These are phyloP conservation scores for Zhuliangozyma parablackwelliae DNA, from an alignment of 1,139 yeast genomes.

Conservation along the genomic window DNA sequence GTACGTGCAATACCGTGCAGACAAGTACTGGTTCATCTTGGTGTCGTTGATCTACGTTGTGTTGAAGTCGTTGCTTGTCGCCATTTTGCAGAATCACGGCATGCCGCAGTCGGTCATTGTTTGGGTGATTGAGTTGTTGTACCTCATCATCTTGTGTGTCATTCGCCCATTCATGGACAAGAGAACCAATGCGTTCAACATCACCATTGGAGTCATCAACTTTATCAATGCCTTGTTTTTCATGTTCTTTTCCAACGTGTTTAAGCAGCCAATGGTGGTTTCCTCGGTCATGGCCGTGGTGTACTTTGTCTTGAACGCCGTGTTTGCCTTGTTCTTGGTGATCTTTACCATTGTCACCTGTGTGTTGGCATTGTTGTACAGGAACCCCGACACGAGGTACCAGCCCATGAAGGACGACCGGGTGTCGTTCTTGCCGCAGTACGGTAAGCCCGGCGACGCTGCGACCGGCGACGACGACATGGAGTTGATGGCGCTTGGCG, in stretches of 20 bases:
- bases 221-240: slow-evolving; percentile 81
- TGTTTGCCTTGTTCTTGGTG: slow-evolving; percentile 75
- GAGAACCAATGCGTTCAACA: slow-evolving; percentile 87
- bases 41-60: slow-evolving; percentile 63
- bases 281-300: slow-evolving; percentile 90
- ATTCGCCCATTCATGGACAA: slow-evolving; percentile 91
- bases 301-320: slow-evolving; percentile 86
- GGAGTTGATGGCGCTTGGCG: slow-evolving; percentile 85
- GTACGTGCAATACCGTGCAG: slow-evolving; percentile 88
- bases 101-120: slow-evolving; percentile 75
- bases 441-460: slow-evolving; percentile 47
- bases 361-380: slow-evolving; percentile 74
- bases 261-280: slow-evolving; percentile 80
- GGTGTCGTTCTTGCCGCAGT: slow-evolving; percentile 73
- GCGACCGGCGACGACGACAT: slow-evolving; percentile 48
- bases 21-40: slow-evolving; percentile 75
- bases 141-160: slow-evolving; percentile 60
- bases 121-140: slow-evolving; percentile 68
- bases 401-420: slow-evolving; percentile 97
- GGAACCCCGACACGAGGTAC: slow-evolving; percentile 92
- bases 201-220: slow-evolving; percentile 74
- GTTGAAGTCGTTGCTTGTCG: slow-evolving; percentile 77
- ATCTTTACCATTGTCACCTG: slow-evolving; percentile 86
- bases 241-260: slow-evolving; percentile 81
- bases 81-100: slow-evolving; percentile 77